Percentiles rank a stretch among this genome's conserved stretches.
phyloP scores from a whole-genome alignment of 495 filamentous ascomycete species.

The Penicillium chermesinum region DNA sequence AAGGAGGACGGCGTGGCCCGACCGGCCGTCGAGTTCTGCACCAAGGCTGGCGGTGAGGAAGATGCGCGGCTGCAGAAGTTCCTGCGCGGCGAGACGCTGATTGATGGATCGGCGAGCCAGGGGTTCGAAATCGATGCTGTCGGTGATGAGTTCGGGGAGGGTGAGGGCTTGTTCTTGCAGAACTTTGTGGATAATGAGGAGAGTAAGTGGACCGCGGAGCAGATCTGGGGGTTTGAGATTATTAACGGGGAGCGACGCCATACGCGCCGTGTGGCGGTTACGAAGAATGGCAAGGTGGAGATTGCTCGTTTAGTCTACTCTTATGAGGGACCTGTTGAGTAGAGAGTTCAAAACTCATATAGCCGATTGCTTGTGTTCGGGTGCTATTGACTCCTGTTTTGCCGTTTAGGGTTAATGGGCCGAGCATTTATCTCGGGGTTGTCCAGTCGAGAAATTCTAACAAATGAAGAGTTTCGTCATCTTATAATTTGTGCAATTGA shows the following conservation, averaged over 20 bases:
- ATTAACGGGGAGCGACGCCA: constrained; percentile 60
- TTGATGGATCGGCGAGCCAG: constrained; percentile 31
- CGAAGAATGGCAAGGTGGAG: constrained; percentile 57
- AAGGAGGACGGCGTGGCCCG: constrained; percentile 35
- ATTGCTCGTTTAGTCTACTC: constrained; percentile 72
- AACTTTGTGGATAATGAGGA: constrained; percentile 42
- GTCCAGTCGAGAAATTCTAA: too few species aligned
- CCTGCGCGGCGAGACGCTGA: constrained; percentile 35
- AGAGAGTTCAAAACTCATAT: not conserved
- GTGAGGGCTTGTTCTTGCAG: constrained; percentile 40
- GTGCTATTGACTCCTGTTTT: too few species aligned
- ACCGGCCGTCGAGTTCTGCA: constrained; percentile 29
- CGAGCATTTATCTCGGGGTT: too few species aligned
- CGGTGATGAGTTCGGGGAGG: constrained; percentile 33
- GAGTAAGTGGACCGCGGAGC: constrained; percentile 46
- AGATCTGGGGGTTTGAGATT: constrained; percentile 62
- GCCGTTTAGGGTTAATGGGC: too few species aligned
- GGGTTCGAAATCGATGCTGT: constrained; percentile 38
- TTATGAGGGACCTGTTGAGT: constrained; percentile 31
- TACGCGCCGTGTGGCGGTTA: constrained; percentile 57
- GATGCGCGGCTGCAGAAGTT: constrained; percentile 45
- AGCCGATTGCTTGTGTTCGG: too few species aligned
- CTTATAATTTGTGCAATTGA: too few species aligned
- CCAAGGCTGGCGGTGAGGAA: constrained; percentile 30
- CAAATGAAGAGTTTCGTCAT: too few species aligned